Conservation (phyloP, 2,329 filamentous ascomycete genomes). For the Fusarium sp. region DNA sequence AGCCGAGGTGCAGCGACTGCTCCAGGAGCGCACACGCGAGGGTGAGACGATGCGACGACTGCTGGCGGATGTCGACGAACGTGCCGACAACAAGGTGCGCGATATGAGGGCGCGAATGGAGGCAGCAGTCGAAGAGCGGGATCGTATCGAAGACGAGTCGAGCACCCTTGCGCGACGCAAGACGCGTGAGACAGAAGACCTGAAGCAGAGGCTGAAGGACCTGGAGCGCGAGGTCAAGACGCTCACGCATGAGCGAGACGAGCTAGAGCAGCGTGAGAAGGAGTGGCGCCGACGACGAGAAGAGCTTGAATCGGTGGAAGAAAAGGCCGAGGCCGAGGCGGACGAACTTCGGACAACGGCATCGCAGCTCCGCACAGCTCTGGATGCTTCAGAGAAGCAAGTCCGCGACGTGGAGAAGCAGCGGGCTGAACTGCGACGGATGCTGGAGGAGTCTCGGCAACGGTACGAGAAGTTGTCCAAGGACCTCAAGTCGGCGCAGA, state of each 20-base stretch:
- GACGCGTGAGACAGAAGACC: conserved; percentile 85
- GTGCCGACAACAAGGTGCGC: conserved; percentile 81
- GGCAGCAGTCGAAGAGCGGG: conserved; percentile 89
- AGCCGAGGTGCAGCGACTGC: conserved; percentile 83
- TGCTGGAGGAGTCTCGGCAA: conserved; percentile 79
- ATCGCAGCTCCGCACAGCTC: conserved; percentile 76
- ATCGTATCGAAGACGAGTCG: conserved; percentile 90
- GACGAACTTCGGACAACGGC: conserved; percentile 80
- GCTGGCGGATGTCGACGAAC: conserved; percentile 84
- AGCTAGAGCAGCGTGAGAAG: conserved; percentile 75
- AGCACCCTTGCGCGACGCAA: conserved; percentile 78
- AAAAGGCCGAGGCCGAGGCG: conserved; percentile 75
- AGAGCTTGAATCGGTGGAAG: conserved; percentile 76
- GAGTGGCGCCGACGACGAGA: conserved; percentile 78
- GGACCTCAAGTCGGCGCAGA: conserved; percentile 64
- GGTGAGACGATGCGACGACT: conserved; percentile 93
- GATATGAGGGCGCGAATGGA: conserved; percentile 93
- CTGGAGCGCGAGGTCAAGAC: conserved; percentile 79
- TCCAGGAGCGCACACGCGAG: conserved; percentile 89
- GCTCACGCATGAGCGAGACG: conserved; percentile 78
- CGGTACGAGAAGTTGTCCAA: conserved; percentile 83
- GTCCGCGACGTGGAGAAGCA: conserved; percentile 85
- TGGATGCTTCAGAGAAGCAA: conserved; percentile 89
- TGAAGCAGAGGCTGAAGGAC: conserved; percentile 80
- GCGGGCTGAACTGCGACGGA: conserved; percentile 75